These are phyloP conservation scores for Echites panduratus DNA, from an alignment of 257 asterid genomes.

Conservation along the genomic window DNA sequence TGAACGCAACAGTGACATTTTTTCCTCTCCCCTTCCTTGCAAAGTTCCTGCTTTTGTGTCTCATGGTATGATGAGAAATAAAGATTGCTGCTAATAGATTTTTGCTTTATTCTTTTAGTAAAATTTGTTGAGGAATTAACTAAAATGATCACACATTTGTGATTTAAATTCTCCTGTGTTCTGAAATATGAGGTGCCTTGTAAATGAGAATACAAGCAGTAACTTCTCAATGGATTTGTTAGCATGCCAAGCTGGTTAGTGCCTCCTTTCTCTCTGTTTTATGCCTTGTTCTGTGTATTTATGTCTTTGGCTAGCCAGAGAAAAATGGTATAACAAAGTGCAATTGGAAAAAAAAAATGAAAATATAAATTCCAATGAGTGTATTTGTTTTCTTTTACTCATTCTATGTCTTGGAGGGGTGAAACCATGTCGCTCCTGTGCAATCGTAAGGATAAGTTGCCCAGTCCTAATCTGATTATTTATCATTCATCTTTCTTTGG, in stretches of 20 bases:
- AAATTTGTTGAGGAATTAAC: conserved; percentile 58
- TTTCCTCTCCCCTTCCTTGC: conserved; percentile 87
- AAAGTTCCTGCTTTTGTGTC: conserved; percentile 69
- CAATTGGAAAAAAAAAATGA: no score
- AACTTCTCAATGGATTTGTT: conserved; percentile 80
- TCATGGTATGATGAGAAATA: conserved; percentile 75
- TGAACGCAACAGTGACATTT: conserved; percentile 77
- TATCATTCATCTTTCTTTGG: neutral
- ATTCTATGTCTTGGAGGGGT: no score
- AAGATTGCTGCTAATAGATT: conserved; percentile 57
- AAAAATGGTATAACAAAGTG: no score
- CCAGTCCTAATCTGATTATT: neutral
- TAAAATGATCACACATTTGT: conserved; percentile 66
- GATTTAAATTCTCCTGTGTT: conserved; percentile 69
- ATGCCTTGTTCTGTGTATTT: neutral
- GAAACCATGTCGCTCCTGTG: neutral
- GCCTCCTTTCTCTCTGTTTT: conserved; percentile 5
- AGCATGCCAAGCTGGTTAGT: conserved; percentile 62
- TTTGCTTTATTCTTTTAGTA: conserved; percentile 72
- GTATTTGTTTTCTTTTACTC: no score
- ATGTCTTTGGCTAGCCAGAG: neutral
- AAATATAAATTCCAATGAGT: no score
- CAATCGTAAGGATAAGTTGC: neutral
- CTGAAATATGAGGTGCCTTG: conserved; percentile 75
- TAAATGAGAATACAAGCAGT: conserved; percentile 61